Percentiles rank a stretch among this genome's conserved stretches.
phyloP scores from a whole-genome alignment of 2,329 filamentous ascomycete genomes.

The Sporothrix inflata region DNA sequence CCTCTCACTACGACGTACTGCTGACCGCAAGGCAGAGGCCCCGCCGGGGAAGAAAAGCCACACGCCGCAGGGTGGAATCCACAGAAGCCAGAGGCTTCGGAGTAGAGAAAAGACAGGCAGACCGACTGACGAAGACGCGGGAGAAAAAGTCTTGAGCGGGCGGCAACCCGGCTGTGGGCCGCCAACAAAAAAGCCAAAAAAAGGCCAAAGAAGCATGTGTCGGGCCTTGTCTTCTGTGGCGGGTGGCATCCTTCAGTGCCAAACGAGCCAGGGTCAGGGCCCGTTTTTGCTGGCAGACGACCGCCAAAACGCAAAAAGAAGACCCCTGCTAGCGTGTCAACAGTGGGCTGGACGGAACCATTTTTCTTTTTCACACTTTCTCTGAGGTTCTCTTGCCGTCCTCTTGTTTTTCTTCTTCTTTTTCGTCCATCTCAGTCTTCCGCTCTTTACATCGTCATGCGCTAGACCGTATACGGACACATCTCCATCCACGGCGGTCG shows the following conservation, averaged over 20 bases:
- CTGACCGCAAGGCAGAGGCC: conserved; percentile 5
- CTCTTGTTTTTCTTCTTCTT: not conserved
- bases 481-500: not conserved
- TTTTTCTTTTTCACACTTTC: conserved; percentile 2
- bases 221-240: conserved; percentile 1
- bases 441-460: not conserved
- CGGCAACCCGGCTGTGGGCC: conserved; percentile 10
- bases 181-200: not conserved
- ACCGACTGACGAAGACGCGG: not conserved
- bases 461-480: not conserved
- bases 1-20: conserved; percentile 15
- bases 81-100: conserved; percentile 11
- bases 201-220: conserved; percentile 2
- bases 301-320: not conserved
- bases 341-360: not conserved
- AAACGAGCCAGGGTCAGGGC: conserved; percentile 10
- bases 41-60: conserved; percentile 10
- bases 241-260: not conserved
- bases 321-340: conserved; percentile 15
- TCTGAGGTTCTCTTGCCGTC: not conserved
- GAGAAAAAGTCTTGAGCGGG: not conserved
- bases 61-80: conserved; percentile 4
- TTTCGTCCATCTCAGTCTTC: too few relatives aligned
- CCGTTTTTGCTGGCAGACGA: not conserved
- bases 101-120: not conserved